Base-by-base conservation (phyloP, 2,329 filamentous ascomycete species). In the Colletotrichum sp. region DNA sequence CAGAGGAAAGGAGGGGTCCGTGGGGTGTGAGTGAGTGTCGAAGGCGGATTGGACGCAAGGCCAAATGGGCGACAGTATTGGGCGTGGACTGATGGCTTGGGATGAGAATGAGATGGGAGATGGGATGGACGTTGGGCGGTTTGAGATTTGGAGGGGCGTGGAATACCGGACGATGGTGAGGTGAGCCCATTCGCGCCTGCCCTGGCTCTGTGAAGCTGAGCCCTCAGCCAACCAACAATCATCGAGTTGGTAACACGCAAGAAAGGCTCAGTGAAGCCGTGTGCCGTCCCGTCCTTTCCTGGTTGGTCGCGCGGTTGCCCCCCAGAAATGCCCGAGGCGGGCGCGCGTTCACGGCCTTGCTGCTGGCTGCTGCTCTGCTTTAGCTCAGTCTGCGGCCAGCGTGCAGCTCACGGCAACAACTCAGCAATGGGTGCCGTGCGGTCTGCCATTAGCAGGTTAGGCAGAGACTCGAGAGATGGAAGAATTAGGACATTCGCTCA, bases 241-340 rank as follows among this genome's bases (percentile, higher is more conserved):
- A 24, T 57, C 52, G 21, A 26, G 12, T 57, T 57, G 52, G 52
- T 57, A 26, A 57, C 28, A 61, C 18, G 58, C 58, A 61, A 28
- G 58, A 28, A 13, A 61, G 28, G 26, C 58, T 8, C 24, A 61
- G 28, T 30, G 18, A 61, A 32, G 58, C 58, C 58, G 58, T 16
- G 68, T 66, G 36, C 43, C 60, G 43, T 68, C 24, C 30, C 28
- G 28, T 36, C 38, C 63, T 60, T 52, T 61, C 21, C 63, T 67
- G 30, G 43, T 52, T 21, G 43, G 43, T 52, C n/a, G 34, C 34
- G 13, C 34, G 43, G 43, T 21, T 52, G 43, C 43, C 43, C 43
- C 43, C 24, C 58, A 64, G 34, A 74, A 67, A 75, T 67, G 72
- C 72, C 72, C 72, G 72, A 72, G 28, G 66, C 68, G 68, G 72